Evolutionary conservation across 495 filamentous ascomycete genomes (phyloP), one percentile per base, ranked within the genome.

Genomic region (Pyrenopolyporus hunteri): DNA sequence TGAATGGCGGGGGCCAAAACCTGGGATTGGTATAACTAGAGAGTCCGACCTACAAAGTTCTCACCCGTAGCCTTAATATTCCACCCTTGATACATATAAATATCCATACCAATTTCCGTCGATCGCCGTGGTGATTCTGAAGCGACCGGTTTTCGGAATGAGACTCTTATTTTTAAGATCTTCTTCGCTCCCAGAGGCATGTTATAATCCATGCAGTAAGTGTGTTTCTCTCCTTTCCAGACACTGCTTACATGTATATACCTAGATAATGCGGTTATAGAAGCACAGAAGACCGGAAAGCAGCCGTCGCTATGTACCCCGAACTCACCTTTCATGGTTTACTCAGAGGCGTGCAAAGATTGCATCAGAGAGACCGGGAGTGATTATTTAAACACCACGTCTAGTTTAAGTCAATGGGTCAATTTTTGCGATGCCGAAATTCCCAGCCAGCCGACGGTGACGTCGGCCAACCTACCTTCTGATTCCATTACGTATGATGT

Each of bases 191-290:
- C 47, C 47, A 28, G 25, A 22, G 0, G 0, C 8, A 4, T 64
- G 60, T 16, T 64, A 58, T 26, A 20, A 32, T 9, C 22, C 7
- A 23, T 64, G 60, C 10, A 64, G 60, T 58, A 48, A 16, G 60
- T 33, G 33, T 20, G 8, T 4, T 20, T 7, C 16, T 3, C 11
- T n/a, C 6, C 0, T 23, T 14, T 9, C 13, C 1, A 23, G 4
- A 44, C 8, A 14, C 0, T 2, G 3, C 19, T 5, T n/a, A 14
- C 22, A 45, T 6, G 13, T 2, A 23, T n/a, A n/a, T 11, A 26
- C 2, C 22, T 19, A 59, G 61, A 64, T 3, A 59, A 55, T 50
- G 61, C 35, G 13, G 43, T 29, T 13, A 1, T 59, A 8, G 42
- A 33, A 44, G 54, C 47, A 23, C 54, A 59, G 17, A 11, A 4